Evolutionary conservation across 2,329 filamentous ascomycete species (phyloP), one percentile per base, ranked within the genome.

Genomic region (Domatiomyces globalis): DNA sequence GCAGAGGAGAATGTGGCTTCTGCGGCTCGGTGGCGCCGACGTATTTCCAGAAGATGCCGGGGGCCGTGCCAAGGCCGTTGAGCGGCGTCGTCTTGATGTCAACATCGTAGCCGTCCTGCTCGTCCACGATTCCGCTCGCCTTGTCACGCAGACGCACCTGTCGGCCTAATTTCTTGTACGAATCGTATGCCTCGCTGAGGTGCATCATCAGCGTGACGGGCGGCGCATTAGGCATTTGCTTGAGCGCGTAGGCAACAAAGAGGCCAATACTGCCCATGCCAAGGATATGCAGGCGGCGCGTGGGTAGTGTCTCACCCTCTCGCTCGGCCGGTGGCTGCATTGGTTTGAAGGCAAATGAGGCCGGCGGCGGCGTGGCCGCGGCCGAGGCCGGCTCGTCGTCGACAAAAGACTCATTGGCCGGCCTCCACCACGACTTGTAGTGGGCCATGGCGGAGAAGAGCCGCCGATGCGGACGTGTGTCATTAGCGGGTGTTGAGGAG

Each of bases 161-260:
- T 47, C 61, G 60, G 48, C 63, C 65, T 29, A 56, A 60, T 36
- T 55, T 61, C 50, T 63, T 60, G 60, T 66, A 71, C 2, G 58
- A 53, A 5, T 62, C 58, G 46, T 68, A 69, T 42, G 68, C 54
- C 10, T 65, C 61, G 36, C 66, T 65, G 36, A 72, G 74, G 62
- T 88, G 84, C 36, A 94, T 74, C n/a, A 95, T 75, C 5, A 95
- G 74, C 0, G 87, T 90, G 39, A 95, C 76, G 0, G 85, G 85
- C 4, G 87, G 86, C 2, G 77, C 74, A 18, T 77, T 67, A 6
- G 73, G 71, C 7, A 80, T 70, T 18, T 76, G 73, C 19, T 79
- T 77, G 9, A 95, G 71, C 19, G 80, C 79, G 63, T 83, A 81
- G 22, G 89, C 87, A 56, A 89, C 79, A 22, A 95, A 78, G 44